Base-by-base conservation (phyloP, 2,329 filamentous ascomycete genomes). In the Colletotrichum tamarilloi region DNA sequence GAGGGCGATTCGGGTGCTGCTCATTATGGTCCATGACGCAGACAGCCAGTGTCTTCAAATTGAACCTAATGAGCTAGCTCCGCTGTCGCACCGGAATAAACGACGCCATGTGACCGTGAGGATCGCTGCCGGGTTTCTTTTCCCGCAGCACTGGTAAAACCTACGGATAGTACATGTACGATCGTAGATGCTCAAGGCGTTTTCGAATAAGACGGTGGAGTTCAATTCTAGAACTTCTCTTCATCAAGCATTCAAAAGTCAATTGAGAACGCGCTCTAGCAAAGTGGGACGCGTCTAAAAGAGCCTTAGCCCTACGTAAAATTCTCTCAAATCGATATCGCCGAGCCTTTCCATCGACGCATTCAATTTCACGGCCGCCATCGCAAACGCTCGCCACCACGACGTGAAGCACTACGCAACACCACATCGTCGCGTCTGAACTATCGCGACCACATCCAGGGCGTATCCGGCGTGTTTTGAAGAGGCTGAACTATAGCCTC, bases 221-320 rank as follows among this genome's bases (percentile, higher is more conserved):
- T 19, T 19, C 14, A 19, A 1, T 19, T 19, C 16, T 42, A 7
- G 38, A 8, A 19, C n/a, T n/a, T 19, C 30, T 38, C 30, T 38
- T 53, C 30, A 19, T 16, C 8, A 9, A 11, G 30, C 4, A 1
- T 19, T 22, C 22, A 11, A 30, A 14, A 38, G 26, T 57, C 56
- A 11, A 38, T 24, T 52, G n/a, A 46, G 26, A 26, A 30, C 30
- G 16, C n/a, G 16, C 28, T n/a, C 32, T 22, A 49, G 8, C 55
- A 30, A 73, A 71, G 71, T 73, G 71, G 67, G 67, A 73, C 71
- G 60, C 60, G 56, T 49, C 67, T 38, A 62, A 12, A 56, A 67
- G 66, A 35, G 3, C 55, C 28, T 49, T 70, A 69, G 70, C 55
- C 60, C 59, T 35, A 63, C 28, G 32, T 42, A 24, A 65, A 56